Evolutionary conservation across 208 protist species (phyloP), one percentile per base, ranked within the genome.

Genomic region (Endotrypanum monterogeii): DNA sequence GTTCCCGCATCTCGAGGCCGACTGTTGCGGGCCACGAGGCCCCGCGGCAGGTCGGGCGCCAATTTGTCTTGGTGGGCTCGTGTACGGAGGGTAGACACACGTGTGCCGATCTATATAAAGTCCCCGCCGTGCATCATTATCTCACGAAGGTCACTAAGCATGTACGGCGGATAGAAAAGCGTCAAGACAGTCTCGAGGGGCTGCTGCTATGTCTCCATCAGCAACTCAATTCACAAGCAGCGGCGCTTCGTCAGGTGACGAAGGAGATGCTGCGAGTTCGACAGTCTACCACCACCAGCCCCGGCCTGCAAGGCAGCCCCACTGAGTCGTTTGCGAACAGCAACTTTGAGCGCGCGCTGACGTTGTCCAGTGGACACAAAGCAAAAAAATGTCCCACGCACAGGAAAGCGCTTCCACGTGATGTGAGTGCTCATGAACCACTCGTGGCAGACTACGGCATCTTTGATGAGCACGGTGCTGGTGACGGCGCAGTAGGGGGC

Each of bases 81-180:
- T 90, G 86, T 71, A 39, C 79, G 12, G 65, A 80, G 23, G 86
- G 86, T 14, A 74, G 72, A 6, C 86, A 88, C 80, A 81, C 76
- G 11, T 48, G 67, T 9, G 44, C 56, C 11, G 86, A 85, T 16
- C n/a, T 90, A 18, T 28, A 46, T 35, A n/a, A 57, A 12, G 73
- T 46, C 50, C 6, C 56, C 25, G 55, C 46, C 30, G 57, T 80
- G 58, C 80, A 84, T 32, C 58, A 76, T 20, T 80, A 88, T 68
- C 55, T 84, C 30, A 60, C 85, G n/a, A 76, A 61, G 16, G 58
- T 88, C 5, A 78, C 76, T 2, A 57, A 58, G 51, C 73, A 52
- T 8, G 61, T 80, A 60, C 76, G 78, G 18, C 57, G 74, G 25
- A 79, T 83, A 46, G 73, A 58, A 16, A 56, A 51, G 28, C 79